phyloP scores from a whole-genome alignment of 768 basidiomycete genomes.

The Leccinum arenicola region DNA sequence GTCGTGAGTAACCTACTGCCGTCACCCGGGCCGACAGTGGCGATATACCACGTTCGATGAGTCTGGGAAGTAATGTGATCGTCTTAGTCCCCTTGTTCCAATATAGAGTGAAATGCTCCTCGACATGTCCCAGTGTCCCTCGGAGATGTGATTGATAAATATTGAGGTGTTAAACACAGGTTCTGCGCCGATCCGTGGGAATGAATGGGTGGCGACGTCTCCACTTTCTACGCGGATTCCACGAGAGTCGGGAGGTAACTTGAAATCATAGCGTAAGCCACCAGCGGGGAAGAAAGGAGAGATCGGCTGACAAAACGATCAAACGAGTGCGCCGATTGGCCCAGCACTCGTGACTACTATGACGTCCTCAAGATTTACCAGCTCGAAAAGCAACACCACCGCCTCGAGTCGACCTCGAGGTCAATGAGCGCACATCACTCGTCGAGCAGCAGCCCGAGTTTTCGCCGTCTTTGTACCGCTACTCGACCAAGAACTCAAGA shows the following conservation, averaged over 20 bases:
- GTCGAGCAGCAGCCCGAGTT: not conserved
- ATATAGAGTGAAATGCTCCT: not conserved
- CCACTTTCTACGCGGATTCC: too few species aligned
- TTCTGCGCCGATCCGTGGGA: too few species aligned
- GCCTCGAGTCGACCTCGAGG: too few species aligned
- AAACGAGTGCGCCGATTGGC: too few species aligned
- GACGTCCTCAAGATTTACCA: slow-evolving; percentile 55
- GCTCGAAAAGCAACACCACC: slow-evolving; percentile 69
- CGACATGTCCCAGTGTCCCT: not conserved
- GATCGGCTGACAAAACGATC: too few species aligned
- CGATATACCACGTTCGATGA: not conserved
- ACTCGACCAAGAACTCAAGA: not conserved
- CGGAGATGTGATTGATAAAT: too few species aligned
- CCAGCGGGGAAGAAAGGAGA: too few species aligned
- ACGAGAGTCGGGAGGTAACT: too few species aligned
- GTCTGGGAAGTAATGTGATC: not conserved
- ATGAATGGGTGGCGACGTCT: too few species aligned
- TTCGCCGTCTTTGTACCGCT: not conserved
- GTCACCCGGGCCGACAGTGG: not conserved
- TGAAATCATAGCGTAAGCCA: too few species aligned
- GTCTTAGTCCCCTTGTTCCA: not conserved
- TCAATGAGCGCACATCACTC: not conserved
- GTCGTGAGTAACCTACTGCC: not conserved
- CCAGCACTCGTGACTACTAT: too few species aligned
- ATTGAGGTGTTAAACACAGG: too few species aligned